Evolutionary conservation across 176 grass and related monocot species (phyloP).

Genomic region (Oryza rufipogon): DNA sequence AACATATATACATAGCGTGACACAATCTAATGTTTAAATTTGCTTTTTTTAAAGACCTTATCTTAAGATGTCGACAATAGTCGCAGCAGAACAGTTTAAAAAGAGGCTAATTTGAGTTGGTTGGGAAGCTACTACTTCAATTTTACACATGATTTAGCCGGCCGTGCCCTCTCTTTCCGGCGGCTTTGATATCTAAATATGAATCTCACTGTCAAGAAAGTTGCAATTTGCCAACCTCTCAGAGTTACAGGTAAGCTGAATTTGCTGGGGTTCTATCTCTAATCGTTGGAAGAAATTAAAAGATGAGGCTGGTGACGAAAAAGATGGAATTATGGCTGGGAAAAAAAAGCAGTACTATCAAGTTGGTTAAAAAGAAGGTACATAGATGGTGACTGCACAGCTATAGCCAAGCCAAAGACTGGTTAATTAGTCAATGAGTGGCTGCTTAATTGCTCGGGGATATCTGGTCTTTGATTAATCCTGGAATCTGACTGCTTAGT

Average conservation of each 20-base stretch:
- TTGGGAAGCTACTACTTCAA: not conserved
- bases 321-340: not conserved
- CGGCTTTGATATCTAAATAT: not conserved
- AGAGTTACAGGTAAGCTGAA: not conserved
- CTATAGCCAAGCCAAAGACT: not conserved
- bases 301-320: not conserved
- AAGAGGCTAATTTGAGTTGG: not conserved
- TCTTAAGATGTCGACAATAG: not conserved
- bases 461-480: not conserved
- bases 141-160: not conserved
- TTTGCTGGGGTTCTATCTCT: not conserved
- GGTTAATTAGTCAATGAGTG: not conserved
- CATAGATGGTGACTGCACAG: not conserved
- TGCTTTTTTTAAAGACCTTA: not conserved
- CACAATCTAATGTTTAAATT: not conserved
- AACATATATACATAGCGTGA: not conserved
- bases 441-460: not conserved
- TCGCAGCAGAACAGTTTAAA: not conserved
- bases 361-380: not conserved
- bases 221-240: not conserved
- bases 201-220: not conserved
- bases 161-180: not conserved
- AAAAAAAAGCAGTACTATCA: not conserved
- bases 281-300: not conserved
- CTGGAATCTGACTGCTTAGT: not conserved